Evolutionary conservation across 176 grass and related monocot species (phyloP), one percentile per base, ranked within the genome.

Genomic region (Carex scoparia): DNA sequence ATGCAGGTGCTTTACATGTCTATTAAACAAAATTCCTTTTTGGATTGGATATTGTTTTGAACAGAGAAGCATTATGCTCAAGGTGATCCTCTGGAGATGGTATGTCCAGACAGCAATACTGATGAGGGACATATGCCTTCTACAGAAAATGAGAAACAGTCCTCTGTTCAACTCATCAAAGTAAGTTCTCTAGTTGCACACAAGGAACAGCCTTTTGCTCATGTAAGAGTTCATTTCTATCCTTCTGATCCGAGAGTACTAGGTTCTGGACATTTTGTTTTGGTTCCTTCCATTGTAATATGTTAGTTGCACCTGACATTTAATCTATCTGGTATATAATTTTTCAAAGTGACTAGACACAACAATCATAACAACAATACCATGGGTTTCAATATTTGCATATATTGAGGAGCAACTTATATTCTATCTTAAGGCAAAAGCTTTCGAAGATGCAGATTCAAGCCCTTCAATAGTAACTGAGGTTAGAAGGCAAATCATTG

Each of bases 91-190:
- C 16, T 31, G 46, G 48, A 77, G 72, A 77, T 56, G 27, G 48
- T 32, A 77, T n/a, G 79, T 81, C 31, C 15, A 10, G 55, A 61
- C 33, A 81, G 27, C 7, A 23, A 56, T 11, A 56, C 23, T 77
- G 56, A 63, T 42, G 60, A 81, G 7, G 79, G 38, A 63, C 55
- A 63, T 44, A 42, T 64, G 32, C 79, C 58, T 42, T 81, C 31
- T 5, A 81, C 79, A 62, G 79, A 81, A n/a, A 63, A 81, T 81
- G 58, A 63, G 62, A 40, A 16, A 27, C 32, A 42, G 31, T 81
- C 33, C 14, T 42, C 79, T 64, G 13, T 64, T 63, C 35, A 81
- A 64, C 58, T 13, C 12, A 54, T 14, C 72, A 56, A 77, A 46
- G 72, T 77, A 77, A 31, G 27, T 55, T 77, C 11, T 55, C 23